Evolutionary conservation across 441 rosid species (phyloP), one percentile per base, ranked within the genome.

Genomic region (Populus trichocarpa): DNA sequence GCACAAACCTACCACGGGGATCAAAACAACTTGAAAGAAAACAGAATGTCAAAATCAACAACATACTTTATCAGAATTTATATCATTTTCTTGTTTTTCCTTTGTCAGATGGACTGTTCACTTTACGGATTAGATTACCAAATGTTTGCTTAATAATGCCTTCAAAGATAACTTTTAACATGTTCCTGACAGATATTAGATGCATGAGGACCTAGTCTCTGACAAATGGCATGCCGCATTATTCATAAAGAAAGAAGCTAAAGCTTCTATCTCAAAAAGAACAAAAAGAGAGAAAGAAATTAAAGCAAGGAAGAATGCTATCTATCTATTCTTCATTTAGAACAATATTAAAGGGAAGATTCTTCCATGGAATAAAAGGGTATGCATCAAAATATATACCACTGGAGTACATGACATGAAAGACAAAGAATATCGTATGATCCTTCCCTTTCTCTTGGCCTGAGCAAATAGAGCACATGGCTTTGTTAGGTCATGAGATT

Each of bases 201-300:
- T 72, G 70, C 83, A 26, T 35, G 57, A 53, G 40, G 35, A n/a
- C 8, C 12, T 6, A 20, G 77, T 65, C 26, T 64, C 65, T 26
- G 75, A 74, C 78, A 81, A 73, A 73, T 77, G 80, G 79, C 77
- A 67, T 28, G 35, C 57, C 71, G 64, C 69, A 33, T 77, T 33
- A 8, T 18, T 70, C 4, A n/a, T 70, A 22, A 13, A 18, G 33
- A 40, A 40, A 12, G 50, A 11, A 3, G 14, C 50, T 11, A 40
- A 40, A 40, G 50, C 50, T 40, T 40, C 50, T 40, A 40, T 40
- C 50, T 3, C 50, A 40, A 25, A 30, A 22, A 2, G 25, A 35
- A 32, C 6, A 3, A 72, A 8, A 9, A 64, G 8, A 74, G 35
- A 63, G 0, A 72, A 77, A 61, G n/a, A 40, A 20, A 50, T 13